A percentile compares a stretch with the other conserved stretches of the same genome.
phyloP scores from a whole-genome alignment of 1,284 basidiomycete species.

The Polyporus tsugae region DNA sequence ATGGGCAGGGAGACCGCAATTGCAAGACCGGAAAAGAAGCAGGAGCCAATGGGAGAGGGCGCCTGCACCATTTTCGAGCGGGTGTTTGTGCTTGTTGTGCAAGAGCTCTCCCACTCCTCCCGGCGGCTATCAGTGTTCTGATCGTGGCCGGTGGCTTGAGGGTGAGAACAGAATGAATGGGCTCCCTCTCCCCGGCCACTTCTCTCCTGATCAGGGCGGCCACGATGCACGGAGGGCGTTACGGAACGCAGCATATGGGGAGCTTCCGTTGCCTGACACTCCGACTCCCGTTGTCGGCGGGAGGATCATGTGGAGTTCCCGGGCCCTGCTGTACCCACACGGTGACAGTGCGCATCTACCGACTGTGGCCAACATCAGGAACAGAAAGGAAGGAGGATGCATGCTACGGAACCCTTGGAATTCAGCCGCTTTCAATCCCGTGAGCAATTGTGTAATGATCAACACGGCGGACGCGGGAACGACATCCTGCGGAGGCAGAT shows the following conservation, averaged over 20 bases:
- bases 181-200: constrained; percentile 17
- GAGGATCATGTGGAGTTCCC: constrained; percentile 17
- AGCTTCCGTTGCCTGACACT: constrained; percentile 16
- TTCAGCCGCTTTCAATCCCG: constrained; percentile 6
- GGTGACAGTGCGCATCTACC: constrained; percentile 1
- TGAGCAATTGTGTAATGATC: neutral
- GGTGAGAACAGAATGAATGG: constrained; percentile 28
- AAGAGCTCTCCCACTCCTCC: constrained; percentile 32
- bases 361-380: constrained; percentile 10
- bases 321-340: constrained; percentile 11
- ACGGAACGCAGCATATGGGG: constrained; percentile 19
- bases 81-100: constrained; percentile 39
- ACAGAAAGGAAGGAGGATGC: neutral
- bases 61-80: constrained; percentile 32
- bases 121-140: constrained; percentile 33
- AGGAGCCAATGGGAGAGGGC: constrained; percentile 19
- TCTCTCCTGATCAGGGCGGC: constrained; percentile 27
- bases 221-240: constrained; percentile 20
- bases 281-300: constrained; percentile 21
- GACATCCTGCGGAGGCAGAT: neutral
- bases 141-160: constrained; percentile 19
- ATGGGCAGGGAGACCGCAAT: constrained; percentile 32
- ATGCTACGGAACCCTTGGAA: neutral
- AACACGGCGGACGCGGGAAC: constrained; percentile 1
- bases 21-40: constrained; percentile 8